Base-by-base conservation (phyloP, 1,139 yeast species). In the Nakaseomyces sp. region DNA sequence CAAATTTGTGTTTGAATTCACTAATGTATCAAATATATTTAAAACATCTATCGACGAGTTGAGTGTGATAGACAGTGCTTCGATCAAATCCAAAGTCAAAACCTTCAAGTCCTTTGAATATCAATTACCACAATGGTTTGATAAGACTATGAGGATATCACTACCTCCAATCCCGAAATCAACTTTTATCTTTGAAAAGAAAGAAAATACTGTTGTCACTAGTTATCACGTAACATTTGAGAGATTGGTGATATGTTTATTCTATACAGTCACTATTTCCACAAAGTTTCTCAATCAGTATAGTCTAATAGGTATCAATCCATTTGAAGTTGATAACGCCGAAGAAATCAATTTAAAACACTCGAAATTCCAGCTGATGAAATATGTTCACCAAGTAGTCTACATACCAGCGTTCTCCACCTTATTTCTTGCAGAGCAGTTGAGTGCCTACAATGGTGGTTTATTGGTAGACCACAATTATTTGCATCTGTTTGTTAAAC, bases 161-260 rank as follows among this genome's bases (percentile, higher is more conserved):
- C 57, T 65, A n/a, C 70, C 72, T 7, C 72, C 73, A 9, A 60
- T 67, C 24, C 53, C 67, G 13, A 63, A 63, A 47, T 60, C 68
- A 5, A 53, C 63, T 32, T 63, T 67, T 47, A 51, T 60, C 13
- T 67, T 61, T 49, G 63, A 57, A 38, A 49, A 58, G 41, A 56
- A 53, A 30, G 44, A 20, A 8, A 26, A 48, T 17, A 50, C 51
- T 32, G 43, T 47, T 38, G 7, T 10, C 1, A 24, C 20, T 8
- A 51, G 61, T 45, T 39, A 53, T 38, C 45, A 51, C 4, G 42
- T 36, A 13, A 50, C 43, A 22, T 17, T 47, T 9, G 42, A 42
- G 5, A 41, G 49, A 22, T 12, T 59, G 30, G 42, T 51, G 7
- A 50, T 50, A 47, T 46, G 53, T 52, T 48, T 57, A 49, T 54